Evolutionary conservation across 345 rosid genomes (phyloP).

Genomic region (Brassica rapa): DNA sequence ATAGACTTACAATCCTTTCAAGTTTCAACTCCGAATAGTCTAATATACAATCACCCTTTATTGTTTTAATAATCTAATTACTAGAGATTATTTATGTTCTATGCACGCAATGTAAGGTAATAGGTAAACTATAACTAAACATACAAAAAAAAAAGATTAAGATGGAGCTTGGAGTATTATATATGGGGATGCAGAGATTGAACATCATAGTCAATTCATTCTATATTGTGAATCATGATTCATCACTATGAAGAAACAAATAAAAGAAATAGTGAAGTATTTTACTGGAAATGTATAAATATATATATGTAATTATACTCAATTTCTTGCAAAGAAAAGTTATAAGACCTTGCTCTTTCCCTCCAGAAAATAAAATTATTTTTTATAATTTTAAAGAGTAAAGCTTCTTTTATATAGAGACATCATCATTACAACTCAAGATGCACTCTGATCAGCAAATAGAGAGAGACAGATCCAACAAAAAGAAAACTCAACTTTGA

Average conservation of each 20-base stretch:
- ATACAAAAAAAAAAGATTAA: not conserved
- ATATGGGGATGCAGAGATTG: not conserved
- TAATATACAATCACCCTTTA: not conserved
- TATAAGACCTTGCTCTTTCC: slow-evolving; percentile 2
- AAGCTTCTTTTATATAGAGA: slow-evolving; percentile 37
- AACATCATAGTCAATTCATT: not conserved
- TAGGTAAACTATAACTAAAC: not conserved
- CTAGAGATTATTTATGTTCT: not conserved
- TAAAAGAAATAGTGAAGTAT: not conserved
- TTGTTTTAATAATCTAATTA: not conserved
- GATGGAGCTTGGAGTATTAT: not conserved
- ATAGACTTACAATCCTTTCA: not conserved
- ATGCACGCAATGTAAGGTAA: not conserved
- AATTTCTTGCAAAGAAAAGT: not conserved
- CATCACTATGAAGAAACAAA: not conserved
- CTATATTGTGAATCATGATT: not conserved
- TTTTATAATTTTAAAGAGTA: not conserved
- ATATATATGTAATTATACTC: not conserved
- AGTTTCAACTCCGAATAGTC: not conserved
- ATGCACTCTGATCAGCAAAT: slow-evolving; percentile 30
- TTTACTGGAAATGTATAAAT: slow-evolving; percentile 1
- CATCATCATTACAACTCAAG: slow-evolving; percentile 39
- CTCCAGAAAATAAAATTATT: not conserved
- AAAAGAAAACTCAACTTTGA: slow-evolving; percentile 41
- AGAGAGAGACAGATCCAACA: slow-evolving; percentile 27